These are phyloP conservation scores for Cryoendolithus antarcticus DNA, from an alignment of 2,329 filamentous ascomycete species.

Conservation along the genomic window DNA sequence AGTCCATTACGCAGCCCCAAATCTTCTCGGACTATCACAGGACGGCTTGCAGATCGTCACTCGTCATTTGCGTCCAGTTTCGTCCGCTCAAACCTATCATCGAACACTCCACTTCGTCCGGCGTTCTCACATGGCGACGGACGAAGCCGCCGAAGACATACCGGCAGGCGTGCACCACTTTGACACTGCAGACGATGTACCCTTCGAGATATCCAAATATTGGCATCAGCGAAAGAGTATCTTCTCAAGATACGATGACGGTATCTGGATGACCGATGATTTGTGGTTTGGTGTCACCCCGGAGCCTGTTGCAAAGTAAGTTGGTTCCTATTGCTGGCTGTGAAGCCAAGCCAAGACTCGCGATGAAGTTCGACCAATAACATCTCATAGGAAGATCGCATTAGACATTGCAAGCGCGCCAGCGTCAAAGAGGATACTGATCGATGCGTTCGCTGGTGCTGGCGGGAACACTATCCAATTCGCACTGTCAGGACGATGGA, in stretches of 20 bases:
- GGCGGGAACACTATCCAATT: slow-evolving; percentile 96
- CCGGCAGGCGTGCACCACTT: slow-evolving; percentile 67
- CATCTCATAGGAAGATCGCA: slow-evolving; percentile 56
- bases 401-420: slow-evolving; percentile 51
- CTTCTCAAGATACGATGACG: slow-evolving; percentile 77
- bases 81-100: no score
- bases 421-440: slow-evolving; percentile 49
- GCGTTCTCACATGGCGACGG: slow-evolving; percentile 2
- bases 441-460: slow-evolving; percentile 84
- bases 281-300: slow-evolving; percentile 97
- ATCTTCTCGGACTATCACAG: no score
- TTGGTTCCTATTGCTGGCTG: slow-evolving; percentile 9
- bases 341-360: no score
- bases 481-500: slow-evolving; percentile 66
- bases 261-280: slow-evolving; percentile 80
- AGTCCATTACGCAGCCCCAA: no score
- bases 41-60: no score
- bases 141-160: slow-evolving; percentile 23
- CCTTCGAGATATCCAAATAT: slow-evolving; percentile 80
- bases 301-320: slow-evolving; percentile 74
- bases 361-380: slow-evolving; percentile 18
- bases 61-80: no score
- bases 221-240: slow-evolving; percentile 81
- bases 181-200: slow-evolving; percentile 55
- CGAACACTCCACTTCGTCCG: no score